These are phyloP conservation scores for Leccinum fibrillosum DNA, from an alignment of 768 basidiomycete genomes.

Conservation along the genomic window DNA sequence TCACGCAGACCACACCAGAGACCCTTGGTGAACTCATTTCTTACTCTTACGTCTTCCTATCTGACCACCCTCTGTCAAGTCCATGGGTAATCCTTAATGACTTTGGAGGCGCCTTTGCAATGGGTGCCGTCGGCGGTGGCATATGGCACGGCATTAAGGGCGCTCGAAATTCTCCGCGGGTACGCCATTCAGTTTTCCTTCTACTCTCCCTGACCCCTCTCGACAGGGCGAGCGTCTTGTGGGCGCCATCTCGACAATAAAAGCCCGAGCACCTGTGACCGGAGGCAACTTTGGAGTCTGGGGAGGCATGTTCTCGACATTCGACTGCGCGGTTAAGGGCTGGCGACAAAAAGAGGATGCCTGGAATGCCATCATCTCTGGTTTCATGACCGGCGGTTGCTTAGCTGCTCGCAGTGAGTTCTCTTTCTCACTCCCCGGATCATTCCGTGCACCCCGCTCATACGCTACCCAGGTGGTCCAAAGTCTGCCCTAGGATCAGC, in stretches of 20 bases:
- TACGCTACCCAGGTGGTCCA: constrained; percentile 69
- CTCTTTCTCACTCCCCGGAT: not conserved
- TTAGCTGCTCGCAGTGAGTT: constrained; percentile 90
- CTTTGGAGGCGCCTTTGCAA: constrained; percentile 95
- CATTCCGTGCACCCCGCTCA: constrained; percentile 1
- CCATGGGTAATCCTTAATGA: constrained; percentile 99
- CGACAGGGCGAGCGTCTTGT: constrained; percentile 89
- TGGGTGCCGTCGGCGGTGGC: constrained; percentile 97
- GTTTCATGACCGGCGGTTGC: constrained; percentile 98
- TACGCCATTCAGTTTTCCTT: constrained; percentile 36
- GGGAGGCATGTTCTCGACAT: constrained; percentile 98
- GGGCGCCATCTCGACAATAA: constrained; percentile 93
- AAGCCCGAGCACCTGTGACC: constrained; percentile 96
- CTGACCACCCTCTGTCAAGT: constrained; percentile 39
- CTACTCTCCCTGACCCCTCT: not conserved
- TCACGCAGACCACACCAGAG: constrained; percentile 89
- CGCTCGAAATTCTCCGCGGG: constrained; percentile 92
- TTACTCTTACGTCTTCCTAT: no score
- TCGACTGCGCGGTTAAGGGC: constrained; percentile 97
- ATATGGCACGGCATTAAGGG: constrained; percentile 99
- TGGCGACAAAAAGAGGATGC: constrained; percentile 97
- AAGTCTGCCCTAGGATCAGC: constrained; percentile 89
- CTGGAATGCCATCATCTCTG: constrained; percentile 98
- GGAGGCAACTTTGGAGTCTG: constrained; percentile 96
- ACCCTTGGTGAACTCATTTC: constrained; percentile 64